Evolutionary conservation across 1,284 basidiomycete genomes (phyloP).

Genomic region (Baeospora myosura): DNA sequence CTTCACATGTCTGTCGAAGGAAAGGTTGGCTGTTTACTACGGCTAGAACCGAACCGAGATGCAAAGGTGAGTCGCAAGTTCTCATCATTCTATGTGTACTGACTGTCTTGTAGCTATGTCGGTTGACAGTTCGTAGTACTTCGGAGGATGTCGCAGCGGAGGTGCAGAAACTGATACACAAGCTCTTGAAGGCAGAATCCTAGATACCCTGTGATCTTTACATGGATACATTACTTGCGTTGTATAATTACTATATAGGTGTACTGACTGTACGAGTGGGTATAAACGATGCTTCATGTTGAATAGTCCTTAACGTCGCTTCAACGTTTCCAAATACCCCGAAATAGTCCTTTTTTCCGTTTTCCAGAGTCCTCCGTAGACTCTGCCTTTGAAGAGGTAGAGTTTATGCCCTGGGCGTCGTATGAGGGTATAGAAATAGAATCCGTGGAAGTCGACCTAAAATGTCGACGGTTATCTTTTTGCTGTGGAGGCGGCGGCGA

Average conservation of each 20-base stretch:
- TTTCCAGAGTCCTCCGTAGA: slow-evolving; percentile 12
- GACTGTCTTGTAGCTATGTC: slow-evolving; percentile 61
- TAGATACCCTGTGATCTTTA: slow-evolving; percentile 1
- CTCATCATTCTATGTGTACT: slow-evolving; percentile 2
- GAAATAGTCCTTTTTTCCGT: slow-evolving; percentile 22
- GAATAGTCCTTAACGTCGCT: too few species aligned
- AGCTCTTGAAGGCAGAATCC: slow-evolving; percentile 33
- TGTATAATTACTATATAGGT: too few species aligned
- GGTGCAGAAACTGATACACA: slow-evolving; percentile 64
- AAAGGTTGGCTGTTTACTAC: slow-evolving; percentile 90
- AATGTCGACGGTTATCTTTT: slow-evolving; percentile 15
- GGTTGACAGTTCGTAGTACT: slow-evolving; percentile 91
- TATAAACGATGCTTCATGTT: too few species aligned
- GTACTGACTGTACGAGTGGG: too few species aligned
- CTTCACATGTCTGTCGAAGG: slow-evolving; percentile 82
- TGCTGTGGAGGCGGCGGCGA: slow-evolving; percentile 13
- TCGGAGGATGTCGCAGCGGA: slow-evolving; percentile 87
- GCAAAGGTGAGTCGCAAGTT: slow-evolving; percentile 63
- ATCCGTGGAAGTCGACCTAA: slow-evolving; percentile 39
- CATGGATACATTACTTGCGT: slow-evolving; percentile 2
- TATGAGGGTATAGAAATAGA: slow-evolving; percentile 27
- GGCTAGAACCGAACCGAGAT: slow-evolving; percentile 91
- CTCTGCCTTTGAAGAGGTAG: slow-evolving; percentile 1
- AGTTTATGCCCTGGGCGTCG: not conserved
- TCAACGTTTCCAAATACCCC: slow-evolving; percentile 20